These are phyloP conservation scores for Bretschneidera sinensis DNA, from an alignment of 345 rosid genomes.

Conservation along the genomic window DNA sequence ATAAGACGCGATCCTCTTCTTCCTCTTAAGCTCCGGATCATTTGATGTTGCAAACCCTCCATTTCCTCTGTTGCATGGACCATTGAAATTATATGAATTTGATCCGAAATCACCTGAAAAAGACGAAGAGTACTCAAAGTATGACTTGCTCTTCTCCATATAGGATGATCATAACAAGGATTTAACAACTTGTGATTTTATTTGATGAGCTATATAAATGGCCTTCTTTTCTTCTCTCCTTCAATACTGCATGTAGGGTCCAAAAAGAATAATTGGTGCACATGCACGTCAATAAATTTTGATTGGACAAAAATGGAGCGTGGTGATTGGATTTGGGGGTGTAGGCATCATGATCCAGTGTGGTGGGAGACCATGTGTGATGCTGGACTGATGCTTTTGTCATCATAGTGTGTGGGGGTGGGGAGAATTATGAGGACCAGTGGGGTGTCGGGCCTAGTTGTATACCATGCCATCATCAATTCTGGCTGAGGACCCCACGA, in stretches of 20 bases:
- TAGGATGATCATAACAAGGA: background rate
- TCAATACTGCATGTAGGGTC: constrained; percentile 17
- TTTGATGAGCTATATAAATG: background rate
- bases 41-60: constrained; percentile 42
- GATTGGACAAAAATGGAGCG: background rate
- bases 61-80: constrained; percentile 42
- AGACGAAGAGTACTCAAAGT: constrained; percentile 59
- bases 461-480: constrained; percentile 9
- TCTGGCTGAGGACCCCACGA: too few relatives aligned
- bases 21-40: constrained; percentile 80
- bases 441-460: constrained; percentile 19
- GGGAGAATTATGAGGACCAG: constrained; percentile 32
- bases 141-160: constrained; percentile 89
- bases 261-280: constrained; percentile 13
- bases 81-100: constrained; percentile 71
- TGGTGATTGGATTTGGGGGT: constrained; percentile 7
- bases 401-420: too few relatives aligned
- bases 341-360: constrained; percentile 27
- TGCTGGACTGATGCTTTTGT: constrained; percentile 29
- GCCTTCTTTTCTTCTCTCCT: background rate
- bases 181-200: background rate
- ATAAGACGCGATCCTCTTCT: constrained; percentile 84
- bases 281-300: constrained; percentile 18
- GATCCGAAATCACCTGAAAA: constrained; percentile 56
- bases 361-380: constrained; percentile 58